Evolutionary conservation across 2,329 filamentous ascomycete genomes (phyloP), one percentile per base, ranked within the genome.

Genomic region (Aspergillus sp.): DNA sequence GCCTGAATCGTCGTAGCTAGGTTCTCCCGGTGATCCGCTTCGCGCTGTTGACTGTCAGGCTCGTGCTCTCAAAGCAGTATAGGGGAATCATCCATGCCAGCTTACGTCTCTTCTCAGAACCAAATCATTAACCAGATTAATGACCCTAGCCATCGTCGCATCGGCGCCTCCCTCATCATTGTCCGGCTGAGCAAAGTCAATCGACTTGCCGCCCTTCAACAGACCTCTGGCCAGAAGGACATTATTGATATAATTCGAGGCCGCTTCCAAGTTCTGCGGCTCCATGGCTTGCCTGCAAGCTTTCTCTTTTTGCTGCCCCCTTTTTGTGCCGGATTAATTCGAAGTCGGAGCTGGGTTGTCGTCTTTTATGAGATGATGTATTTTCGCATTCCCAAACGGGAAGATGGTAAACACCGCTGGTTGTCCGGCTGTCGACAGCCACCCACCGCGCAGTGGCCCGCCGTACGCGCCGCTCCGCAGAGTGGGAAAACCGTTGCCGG

Each of bases 61-160:
- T 4, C 34, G 29, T 42, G 41, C 41, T 33, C 6, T 9, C 26
- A 10, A 41, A 48, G 43, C 28, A 4, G 12, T 39, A 29, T 19
- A 19, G 1, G 19, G 19, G 19, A 19, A 19, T 19, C 19, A 19
- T 19, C 35, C 35, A 12, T 12, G 9, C 12, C n/a, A n/a, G 74
- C 82, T 58, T 73, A 94, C 88, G 66, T 98, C 93, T 73, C 90
- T 81, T 55, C 90, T 81, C 50, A 96, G 67, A 49, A 98, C 88
- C 57, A 98, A 70, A 63, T 98, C 93, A 67, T 98, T 95, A 42
- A 98, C 82, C 27, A 98, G 78, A 62, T 91, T 86, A 71, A 98
- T 95, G 57, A 97, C 83, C 55, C 82, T 81, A 19, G 86, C 85
- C 82, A 93, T 91, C 12, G 86, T 86, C 43, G 78, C 79, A 60